Conservation (phyloP, 352 stramenopile species). For the Phytophthora idaei region DNA sequence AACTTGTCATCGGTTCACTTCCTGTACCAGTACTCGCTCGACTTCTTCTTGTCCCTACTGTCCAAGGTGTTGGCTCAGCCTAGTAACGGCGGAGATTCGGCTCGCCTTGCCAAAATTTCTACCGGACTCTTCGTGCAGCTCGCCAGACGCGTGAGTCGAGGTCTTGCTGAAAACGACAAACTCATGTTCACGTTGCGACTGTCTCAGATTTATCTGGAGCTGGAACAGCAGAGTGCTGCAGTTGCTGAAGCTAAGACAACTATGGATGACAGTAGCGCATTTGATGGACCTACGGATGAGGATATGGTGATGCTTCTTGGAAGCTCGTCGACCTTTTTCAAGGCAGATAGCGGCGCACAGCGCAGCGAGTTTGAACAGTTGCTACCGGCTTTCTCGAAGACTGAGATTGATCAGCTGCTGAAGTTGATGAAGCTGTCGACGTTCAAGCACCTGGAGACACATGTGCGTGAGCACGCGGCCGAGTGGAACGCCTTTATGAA, state of each 20-base stretch:
- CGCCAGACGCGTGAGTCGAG: slow-evolving; percentile 92
- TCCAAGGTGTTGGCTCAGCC: slow-evolving; percentile 88
- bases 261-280: slow-evolving; percentile 32
- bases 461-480: slow-evolving; percentile 62
- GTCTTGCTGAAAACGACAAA: slow-evolving; percentile 97
- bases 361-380: slow-evolving; percentile 57
- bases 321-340: slow-evolving; percentile 54
- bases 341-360: slow-evolving; percentile 40
- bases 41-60: slow-evolving; percentile 98
- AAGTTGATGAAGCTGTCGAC: slow-evolving; percentile 74
- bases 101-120: slow-evolving; percentile 72
- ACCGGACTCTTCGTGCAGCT: slow-evolving; percentile 92
- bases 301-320: slow-evolving; percentile 79
- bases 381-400: slow-evolving; percentile 60
- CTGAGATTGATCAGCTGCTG: slow-evolving; percentile 87
- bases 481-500: slow-evolving; percentile 87
- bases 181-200: slow-evolving; percentile 98
- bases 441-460: slow-evolving; percentile 80
- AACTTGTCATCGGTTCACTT: slow-evolving; percentile 96
- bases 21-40: slow-evolving; percentile 98
- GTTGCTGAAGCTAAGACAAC: slow-evolving; percentile 37
- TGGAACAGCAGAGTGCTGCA: slow-evolving; percentile 62
- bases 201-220: slow-evolving; percentile 91
- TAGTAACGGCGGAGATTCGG: slow-evolving; percentile 30
- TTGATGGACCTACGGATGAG: slow-evolving; percentile 72